Conservation (phyloP, 441 rosid species). For the Gossypium gossypioides region DNA sequence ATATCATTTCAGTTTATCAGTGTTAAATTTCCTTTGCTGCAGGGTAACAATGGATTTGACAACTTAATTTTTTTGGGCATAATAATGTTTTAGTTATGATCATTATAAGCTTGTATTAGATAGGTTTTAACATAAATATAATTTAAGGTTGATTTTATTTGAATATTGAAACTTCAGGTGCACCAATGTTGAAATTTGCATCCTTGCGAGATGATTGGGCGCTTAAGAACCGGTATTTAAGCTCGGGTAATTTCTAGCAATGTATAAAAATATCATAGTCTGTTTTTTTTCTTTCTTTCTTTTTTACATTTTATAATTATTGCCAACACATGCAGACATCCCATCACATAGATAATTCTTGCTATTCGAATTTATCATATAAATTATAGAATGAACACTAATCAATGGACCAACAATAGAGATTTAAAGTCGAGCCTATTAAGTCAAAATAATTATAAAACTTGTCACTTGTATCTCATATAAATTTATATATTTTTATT, state of each 20-base stretch:
- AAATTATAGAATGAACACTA: neutral
- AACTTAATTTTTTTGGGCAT: neutral
- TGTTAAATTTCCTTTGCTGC: neutral
- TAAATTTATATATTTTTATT: no score
- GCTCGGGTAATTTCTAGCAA: constrained; percentile 50
- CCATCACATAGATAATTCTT: no score
- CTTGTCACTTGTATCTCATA: neutral
- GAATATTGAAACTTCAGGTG: constrained; percentile 40
- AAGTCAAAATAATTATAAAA: no score
- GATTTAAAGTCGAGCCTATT: neutral
- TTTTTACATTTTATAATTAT: no score
- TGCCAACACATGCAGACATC: no score
- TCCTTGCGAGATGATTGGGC: constrained; percentile 81
- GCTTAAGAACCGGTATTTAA: constrained; percentile 60
- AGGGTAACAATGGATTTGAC: neutral
- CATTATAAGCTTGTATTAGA: neutral
- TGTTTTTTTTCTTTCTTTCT: no score
- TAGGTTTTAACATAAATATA: neutral
- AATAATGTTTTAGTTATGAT: neutral
- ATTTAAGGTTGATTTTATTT: neutral
- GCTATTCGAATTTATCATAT: neutral
- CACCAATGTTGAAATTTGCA: constrained; percentile 74
- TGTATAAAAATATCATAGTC: neutral
- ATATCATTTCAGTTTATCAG: neutral
- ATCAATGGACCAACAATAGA: neutral